These are phyloP conservation scores for Berkeleyomyces basicola DNA, from an alignment of 2,329 filamentous ascomycete species.

Conservation along the genomic window DNA sequence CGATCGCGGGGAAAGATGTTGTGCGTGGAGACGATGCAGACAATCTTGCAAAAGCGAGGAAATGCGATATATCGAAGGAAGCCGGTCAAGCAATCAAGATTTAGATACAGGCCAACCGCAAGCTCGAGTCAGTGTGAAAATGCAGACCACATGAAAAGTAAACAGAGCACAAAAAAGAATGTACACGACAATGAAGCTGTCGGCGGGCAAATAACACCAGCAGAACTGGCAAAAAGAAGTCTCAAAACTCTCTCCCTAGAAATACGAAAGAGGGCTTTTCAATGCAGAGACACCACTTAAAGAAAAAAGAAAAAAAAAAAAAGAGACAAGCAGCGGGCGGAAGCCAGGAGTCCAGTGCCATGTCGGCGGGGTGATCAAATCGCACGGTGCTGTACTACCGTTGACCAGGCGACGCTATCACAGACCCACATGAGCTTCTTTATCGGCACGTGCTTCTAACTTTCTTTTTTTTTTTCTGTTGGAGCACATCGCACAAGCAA, in stretches of 20 bases:
- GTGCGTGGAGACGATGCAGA: neutral
- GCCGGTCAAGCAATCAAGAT: neutral
- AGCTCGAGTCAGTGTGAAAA: neutral
- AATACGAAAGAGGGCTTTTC: neutral
- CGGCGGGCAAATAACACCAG: neutral
- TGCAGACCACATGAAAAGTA: neutral
- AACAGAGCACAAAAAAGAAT: neutral
- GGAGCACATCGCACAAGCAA: neutral
- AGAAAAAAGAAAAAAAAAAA: slow-evolving; percentile 6
- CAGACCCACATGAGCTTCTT: slow-evolving; percentile 1
- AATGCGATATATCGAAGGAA: neutral
- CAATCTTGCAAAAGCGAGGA: neutral
- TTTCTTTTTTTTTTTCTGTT: neutral
- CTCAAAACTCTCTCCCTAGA: neutral
- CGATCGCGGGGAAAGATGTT: neutral
- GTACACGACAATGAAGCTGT: neutral
- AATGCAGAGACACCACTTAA: neutral
- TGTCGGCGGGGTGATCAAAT: slow-evolving; percentile 11
- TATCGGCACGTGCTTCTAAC: neutral
- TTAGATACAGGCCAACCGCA: neutral
- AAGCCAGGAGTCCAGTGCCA: slow-evolving; percentile 4
- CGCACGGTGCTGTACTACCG: neutral
- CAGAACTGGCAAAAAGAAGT: slow-evolving; percentile 5
- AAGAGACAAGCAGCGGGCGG: neutral
- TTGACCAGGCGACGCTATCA: slow-evolving; percentile 10